Conservation (phyloP, 345 rosid species). For the Bretschneidera sinensis region DNA sequence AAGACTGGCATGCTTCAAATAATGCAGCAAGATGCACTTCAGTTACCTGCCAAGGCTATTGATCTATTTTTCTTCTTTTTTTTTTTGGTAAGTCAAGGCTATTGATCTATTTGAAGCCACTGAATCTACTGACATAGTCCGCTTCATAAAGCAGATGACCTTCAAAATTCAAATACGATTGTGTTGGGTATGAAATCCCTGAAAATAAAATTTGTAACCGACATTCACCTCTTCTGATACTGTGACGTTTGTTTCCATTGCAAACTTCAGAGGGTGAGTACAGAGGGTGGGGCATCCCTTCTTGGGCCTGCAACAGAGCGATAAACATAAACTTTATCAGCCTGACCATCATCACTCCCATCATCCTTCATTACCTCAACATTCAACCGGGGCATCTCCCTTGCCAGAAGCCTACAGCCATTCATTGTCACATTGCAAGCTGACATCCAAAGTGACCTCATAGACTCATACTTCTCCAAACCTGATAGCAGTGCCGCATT, state of each 20-base stretch:
- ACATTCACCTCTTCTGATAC: background rate
- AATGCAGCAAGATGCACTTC: constrained; percentile 25
- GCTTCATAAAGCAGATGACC: constrained; percentile 24
- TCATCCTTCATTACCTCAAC: constrained; percentile 74
- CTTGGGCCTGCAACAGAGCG: constrained; percentile 69
- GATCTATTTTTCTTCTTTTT: no score
- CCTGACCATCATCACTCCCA: constrained; percentile 45
- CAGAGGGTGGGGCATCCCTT: constrained; percentile 64
- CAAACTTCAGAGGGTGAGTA: constrained; percentile 40
- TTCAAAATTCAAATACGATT: background rate
- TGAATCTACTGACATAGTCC: constrained; percentile 26
- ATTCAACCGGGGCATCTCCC: constrained; percentile 61
- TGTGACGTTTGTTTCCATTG: constrained; percentile 6
- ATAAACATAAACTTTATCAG: constrained; percentile 56
- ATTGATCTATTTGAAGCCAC: constrained; percentile 23
- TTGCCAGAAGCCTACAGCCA: constrained; percentile 51
- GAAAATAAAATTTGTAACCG: no score
- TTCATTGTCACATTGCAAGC: constrained; percentile 62
- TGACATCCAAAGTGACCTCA: constrained; percentile 83
- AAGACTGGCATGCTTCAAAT: constrained; percentile 20
- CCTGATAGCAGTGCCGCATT: constrained; percentile 59
- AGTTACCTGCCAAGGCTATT: constrained; percentile 22
- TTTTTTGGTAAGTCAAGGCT: no score
- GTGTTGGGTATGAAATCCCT: background rate
- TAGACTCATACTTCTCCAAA: constrained; percentile 63